Percentiles rank a stretch among this genome's conserved stretches.
Conservation (phyloP, 2,329 filamentous ascomycete genomes). For the Furcasterigmium furcatum region DNA sequence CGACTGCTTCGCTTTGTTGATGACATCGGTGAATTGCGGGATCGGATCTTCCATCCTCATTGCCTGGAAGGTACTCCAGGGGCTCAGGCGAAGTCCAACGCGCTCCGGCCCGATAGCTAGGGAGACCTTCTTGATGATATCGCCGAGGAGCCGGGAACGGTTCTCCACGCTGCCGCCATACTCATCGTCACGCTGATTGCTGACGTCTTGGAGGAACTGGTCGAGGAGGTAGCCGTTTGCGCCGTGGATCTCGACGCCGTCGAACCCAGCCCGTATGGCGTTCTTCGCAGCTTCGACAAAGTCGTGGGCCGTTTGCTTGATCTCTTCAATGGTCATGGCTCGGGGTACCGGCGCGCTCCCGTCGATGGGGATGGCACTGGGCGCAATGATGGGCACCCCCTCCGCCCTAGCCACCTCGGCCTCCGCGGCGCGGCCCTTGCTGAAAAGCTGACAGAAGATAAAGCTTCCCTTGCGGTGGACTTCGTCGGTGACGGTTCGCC, state of each 20-base stretch:
- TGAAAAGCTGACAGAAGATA: constrained; percentile 62
- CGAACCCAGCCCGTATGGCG: constrained; percentile 61
- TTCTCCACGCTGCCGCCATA: constrained; percentile 54
- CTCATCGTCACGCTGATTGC: constrained; percentile 45
- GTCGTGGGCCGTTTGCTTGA: constrained; percentile 54
- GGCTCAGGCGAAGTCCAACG: constrained; percentile 54
- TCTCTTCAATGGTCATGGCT: constrained; percentile 62
- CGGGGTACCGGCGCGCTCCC: constrained; percentile 50
- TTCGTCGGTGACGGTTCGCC: constrained; percentile 16
- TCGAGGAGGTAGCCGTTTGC: constrained; percentile 60
- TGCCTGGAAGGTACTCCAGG: constrained; percentile 57
- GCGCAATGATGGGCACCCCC: constrained; percentile 18
- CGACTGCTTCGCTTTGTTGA: constrained; percentile 43
- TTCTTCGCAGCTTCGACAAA: constrained; percentile 51
- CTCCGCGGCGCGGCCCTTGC: constrained; percentile 51
- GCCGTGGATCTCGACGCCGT: constrained; percentile 61
- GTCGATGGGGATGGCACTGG: constrained; percentile 30
- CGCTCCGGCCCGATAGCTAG: constrained; percentile 44
- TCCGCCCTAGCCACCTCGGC: constrained; percentile 16
- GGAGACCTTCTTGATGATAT: constrained; percentile 54
- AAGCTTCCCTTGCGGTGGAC: constrained; percentile 21
- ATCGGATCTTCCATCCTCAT: constrained; percentile 61
- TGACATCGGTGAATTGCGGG: constrained; percentile 59
- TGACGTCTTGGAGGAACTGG: constrained; percentile 53
- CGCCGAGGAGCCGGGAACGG: constrained; percentile 42